These are phyloP conservation scores for Moesziomyces antarcticus DNA, from an alignment of 1,284 basidiomycete species.

Conservation along the genomic window DNA sequence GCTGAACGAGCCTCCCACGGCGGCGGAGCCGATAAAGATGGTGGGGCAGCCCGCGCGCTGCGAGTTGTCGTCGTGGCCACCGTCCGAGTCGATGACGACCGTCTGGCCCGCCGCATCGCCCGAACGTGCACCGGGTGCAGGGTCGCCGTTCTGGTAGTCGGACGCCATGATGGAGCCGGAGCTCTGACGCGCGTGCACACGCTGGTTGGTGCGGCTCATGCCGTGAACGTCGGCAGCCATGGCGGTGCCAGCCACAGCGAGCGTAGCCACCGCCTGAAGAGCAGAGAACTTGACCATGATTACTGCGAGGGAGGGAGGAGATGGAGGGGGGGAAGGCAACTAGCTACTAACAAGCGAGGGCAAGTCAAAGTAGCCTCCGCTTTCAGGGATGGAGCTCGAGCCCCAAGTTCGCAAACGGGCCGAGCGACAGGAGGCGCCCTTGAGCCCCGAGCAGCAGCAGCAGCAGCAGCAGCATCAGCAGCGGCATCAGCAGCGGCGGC, in stretches of 20 bases:
- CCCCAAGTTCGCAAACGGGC: too few relatives aligned
- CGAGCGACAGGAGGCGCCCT: too few relatives aligned
- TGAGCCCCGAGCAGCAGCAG: too few relatives aligned
- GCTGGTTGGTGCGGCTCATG: slow-evolving; percentile 4
- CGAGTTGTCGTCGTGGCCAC: slow-evolving; percentile 57
- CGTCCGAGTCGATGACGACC: slow-evolving; percentile 49
- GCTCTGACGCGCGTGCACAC: slow-evolving; percentile 32
- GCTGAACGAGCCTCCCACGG: slow-evolving; percentile 46
- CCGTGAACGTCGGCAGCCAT: slow-evolving; percentile 17
- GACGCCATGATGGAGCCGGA: slow-evolving; percentile 42
- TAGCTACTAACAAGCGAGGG: too few relatives aligned
- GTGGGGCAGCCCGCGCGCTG: slow-evolving; percentile 53
- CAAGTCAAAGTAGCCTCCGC: neutral
- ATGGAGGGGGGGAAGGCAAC: neutral
- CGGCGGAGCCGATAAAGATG: slow-evolving; percentile 60
- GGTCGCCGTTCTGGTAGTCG: slow-evolving; percentile 56
- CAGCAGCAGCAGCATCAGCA: too few relatives aligned
- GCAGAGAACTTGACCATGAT: slow-evolving; percentile 28
- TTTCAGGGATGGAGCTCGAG: too few relatives aligned
- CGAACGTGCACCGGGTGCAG: slow-evolving; percentile 43
- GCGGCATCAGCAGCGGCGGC: too few relatives aligned
- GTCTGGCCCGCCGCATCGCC: slow-evolving; percentile 56
- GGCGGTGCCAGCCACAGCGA: slow-evolving; percentile 30
- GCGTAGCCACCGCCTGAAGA: slow-evolving; percentile 12
- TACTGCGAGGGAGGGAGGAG: neutral